Conservation (phyloP, 1,284 basidiomycete genomes). For the Pholiota adiposa region DNA sequence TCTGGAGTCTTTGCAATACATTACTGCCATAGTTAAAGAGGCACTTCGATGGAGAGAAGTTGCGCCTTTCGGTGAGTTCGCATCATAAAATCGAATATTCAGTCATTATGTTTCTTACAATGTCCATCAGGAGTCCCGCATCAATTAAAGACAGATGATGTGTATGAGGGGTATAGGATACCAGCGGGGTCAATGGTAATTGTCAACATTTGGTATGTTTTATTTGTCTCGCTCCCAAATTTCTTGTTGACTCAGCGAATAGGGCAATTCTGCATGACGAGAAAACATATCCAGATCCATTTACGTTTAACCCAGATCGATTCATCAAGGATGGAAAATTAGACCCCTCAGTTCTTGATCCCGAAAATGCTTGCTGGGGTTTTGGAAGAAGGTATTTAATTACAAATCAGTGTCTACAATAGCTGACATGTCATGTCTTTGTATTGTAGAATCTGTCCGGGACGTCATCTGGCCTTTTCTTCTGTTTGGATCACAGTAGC, state of each 20-base stretch:
- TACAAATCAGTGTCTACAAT: too few relatives aligned
- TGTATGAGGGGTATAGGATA: constrained; percentile 40
- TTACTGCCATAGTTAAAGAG: constrained; percentile 11
- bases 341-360: background rate
- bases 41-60: constrained; percentile 8
- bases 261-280: constrained; percentile 42
- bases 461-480: background rate
- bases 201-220: constrained; percentile 30
- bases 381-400: background rate
- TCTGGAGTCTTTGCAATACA: constrained; percentile 6
- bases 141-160: too few relatives aligned
- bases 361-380: background rate
- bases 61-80: background rate
- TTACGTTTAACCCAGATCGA: constrained; percentile 27
- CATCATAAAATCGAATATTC: too few relatives aligned
- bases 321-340: constrained; percentile 28
- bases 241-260: background rate
- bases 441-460: background rate
- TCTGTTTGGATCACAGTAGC: background rate
- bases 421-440: background rate
- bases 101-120: too few relatives aligned
- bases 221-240: background rate
- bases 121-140: too few relatives aligned
- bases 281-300: constrained; percentile 9
- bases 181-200: constrained; percentile 39